Conservation (phyloP, 1,284 basidiomycete genomes). For the Malassezia pachydermatis region DNA sequence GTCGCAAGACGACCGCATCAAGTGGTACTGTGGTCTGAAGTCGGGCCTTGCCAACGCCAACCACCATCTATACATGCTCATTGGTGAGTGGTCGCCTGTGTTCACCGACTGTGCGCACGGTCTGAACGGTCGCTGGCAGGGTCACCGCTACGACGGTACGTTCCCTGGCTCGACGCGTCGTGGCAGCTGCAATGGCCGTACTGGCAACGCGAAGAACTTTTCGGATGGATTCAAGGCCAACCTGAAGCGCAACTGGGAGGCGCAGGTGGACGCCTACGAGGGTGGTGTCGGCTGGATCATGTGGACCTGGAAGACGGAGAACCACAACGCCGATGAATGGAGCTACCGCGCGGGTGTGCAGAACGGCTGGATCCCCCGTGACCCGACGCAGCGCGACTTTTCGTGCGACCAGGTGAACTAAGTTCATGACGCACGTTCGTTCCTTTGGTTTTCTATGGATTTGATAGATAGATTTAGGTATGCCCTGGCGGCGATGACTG, state of each 20-base stretch:
- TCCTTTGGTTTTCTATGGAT: not conserved
- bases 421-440: not conserved
- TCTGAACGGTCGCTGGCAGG: conserved; percentile 57
- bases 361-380: conserved; percentile 37
- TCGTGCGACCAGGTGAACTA: not conserved
- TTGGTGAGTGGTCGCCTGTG: conserved; percentile 52
- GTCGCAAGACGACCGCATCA: conserved; percentile 26
- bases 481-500: no score
- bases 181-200: conserved; percentile 63
- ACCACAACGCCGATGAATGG: conserved; percentile 39
- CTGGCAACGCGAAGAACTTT: conserved; percentile 64
- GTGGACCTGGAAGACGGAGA: conserved; percentile 69
- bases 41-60: conserved; percentile 26
- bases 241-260: conserved; percentile 72
- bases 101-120: conserved; percentile 74
- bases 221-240: conserved; percentile 70
- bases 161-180: conserved; percentile 50
- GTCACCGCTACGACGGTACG: conserved; percentile 70
- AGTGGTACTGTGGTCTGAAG: conserved; percentile 34
- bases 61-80: conserved; percentile 30
- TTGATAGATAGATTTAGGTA: no score
- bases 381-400: conserved; percentile 19
- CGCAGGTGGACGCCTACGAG: conserved; percentile 54
- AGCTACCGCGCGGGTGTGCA: conserved; percentile 43
- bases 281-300: conserved; percentile 62